Base-by-base conservation (phyloP, 2,329 filamentous ascomycete genomes). In the Colletotrichum tanaceti region DNA sequence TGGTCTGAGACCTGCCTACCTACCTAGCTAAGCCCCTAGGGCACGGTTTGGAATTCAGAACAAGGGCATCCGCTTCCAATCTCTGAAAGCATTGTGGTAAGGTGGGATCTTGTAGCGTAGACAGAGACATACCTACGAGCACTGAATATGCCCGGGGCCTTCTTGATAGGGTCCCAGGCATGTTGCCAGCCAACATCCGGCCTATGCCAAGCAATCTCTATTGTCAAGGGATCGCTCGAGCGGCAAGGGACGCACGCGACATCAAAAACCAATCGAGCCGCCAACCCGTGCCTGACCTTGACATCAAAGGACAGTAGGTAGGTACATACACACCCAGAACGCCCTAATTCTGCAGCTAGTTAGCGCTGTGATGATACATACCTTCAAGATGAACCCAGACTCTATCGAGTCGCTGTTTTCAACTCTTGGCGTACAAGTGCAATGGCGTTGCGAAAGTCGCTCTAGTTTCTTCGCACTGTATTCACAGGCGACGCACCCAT, bases 1-100 rank as follows among this genome's bases (percentile, higher is more conserved):
- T 60, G 24, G 57, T 61, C 62, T 46, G 50, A 69, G 52, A 65
- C 66, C 46, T 66, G 44, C 57, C 43, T 28, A 39, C n/a, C 44
- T 59, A 18, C 57, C 43, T 28, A 39, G 20, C 44, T 59, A 18
- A 14, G 20, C 5, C 18, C 20, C 35, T 55, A 14, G 35, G 6
- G 38, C 53, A 57, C 10, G 24, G 32, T 7, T 52, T 6, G 28
- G 22, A 39, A 44, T 13, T 52, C 6, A 50, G 22, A 20, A 35
- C 32, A 32, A 59, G 32, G 32, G 55, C 43, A 18, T 35, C 38
- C 46, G 16, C 28, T n/a, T 24, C 22, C 35, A 46, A 35, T 60
- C 35, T 18, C 16, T 18, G 44, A 47, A 22, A 49, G 28, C 16
- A n/a, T n/a, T n/a, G n/a, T n/a, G n/a, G n/a, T n/a, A 28, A 32